A percentile compares a stretch with the other conserved stretches of the same genome.
Conservation (phyloP, 1,139 yeast species). For the Kodamaea suecica region DNA sequence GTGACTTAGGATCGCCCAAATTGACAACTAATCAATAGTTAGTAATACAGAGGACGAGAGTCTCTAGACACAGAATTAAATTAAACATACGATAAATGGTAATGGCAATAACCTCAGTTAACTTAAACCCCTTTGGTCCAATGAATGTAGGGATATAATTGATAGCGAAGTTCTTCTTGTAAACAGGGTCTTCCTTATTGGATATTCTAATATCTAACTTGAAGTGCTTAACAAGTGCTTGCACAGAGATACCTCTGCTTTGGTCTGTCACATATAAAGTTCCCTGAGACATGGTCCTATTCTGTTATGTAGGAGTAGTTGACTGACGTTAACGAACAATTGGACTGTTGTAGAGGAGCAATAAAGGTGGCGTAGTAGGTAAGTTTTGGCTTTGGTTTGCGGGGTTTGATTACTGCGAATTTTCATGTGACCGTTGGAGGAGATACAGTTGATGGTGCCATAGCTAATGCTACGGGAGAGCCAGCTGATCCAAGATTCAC, state of each 20-base stretch:
- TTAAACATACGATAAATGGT: constrained; percentile 8
- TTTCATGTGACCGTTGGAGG: too few relatives aligned
- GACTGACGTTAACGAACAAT: too few relatives aligned
- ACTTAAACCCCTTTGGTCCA: constrained; percentile 74
- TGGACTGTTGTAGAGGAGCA: too few relatives aligned
- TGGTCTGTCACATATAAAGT: constrained; percentile 49
- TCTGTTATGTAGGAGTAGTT: too few relatives aligned
- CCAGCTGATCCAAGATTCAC: too few relatives aligned
- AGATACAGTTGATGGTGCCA: too few relatives aligned
- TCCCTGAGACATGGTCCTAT: constrained; percentile 62
- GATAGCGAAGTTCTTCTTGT: constrained; percentile 61
- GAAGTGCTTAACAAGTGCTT: constrained; percentile 65
- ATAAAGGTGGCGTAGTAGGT: too few relatives aligned
- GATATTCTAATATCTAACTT: constrained; percentile 58
- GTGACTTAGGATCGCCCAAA: constrained; percentile 24
- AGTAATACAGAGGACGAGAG: too few relatives aligned
- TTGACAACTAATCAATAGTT: constrained; percentile 17
- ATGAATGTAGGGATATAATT: constrained; percentile 72
- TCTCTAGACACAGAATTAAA: constrained; percentile 14
- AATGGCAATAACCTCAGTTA: constrained; percentile 79
- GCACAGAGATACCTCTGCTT: constrained; percentile 48
- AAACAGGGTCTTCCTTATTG: constrained; percentile 44
- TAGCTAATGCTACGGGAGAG: too few relatives aligned
- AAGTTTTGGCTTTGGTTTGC: too few relatives aligned
- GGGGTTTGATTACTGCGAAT: too few relatives aligned